A percentile compares a stretch with the other conserved stretches of the same genome.
These are phyloP conservation scores for Mortierella hygrophila DNA, from an alignment of 192 early-diverging fungal genomes.

Conservation along the genomic window DNA sequence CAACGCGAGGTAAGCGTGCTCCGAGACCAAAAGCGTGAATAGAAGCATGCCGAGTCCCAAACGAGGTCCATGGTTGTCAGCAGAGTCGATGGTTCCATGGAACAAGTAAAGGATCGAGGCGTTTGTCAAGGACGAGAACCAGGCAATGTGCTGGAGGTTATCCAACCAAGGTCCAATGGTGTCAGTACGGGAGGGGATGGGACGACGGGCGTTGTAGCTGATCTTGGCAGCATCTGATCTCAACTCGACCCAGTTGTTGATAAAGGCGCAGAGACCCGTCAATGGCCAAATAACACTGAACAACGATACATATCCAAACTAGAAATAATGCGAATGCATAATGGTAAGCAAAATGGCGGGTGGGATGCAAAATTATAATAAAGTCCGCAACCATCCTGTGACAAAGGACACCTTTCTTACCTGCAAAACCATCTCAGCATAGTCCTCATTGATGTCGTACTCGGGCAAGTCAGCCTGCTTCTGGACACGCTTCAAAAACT, in stretches of 20 bases:
- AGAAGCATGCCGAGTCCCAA: slow-evolving; percentile 39
- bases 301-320: slow-evolving; percentile 90
- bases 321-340: neutral
- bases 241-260: slow-evolving; percentile 95
- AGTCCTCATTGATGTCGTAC: slow-evolving; percentile 91
- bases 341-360: neutral
- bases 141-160: slow-evolving; percentile 65
- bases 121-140: slow-evolving; percentile 72
- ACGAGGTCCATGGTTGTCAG: slow-evolving; percentile 1
- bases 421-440: slow-evolving; percentile 94
- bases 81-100: slow-evolving; percentile 36
- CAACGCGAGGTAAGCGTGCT: slow-evolving; percentile 39
- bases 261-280: slow-evolving; percentile 80
- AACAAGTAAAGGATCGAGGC: slow-evolving; percentile 69
- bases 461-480: slow-evolving; percentile 74
- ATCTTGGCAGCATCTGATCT: slow-evolving; percentile 94
- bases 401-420: slow-evolving; percentile 31
- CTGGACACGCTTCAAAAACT: slow-evolving; percentile 66
- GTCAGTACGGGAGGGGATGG: slow-evolving; percentile 78
- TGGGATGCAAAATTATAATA: neutral
- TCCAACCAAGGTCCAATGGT: slow-evolving; percentile 85
- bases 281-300: slow-evolving; percentile 92
- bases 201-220: slow-evolving; percentile 78
- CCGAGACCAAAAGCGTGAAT: slow-evolving; percentile 37
- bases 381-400: neutral